Evolutionary conservation across 1,284 basidiomycete genomes (phyloP).

Genomic region (Phlebopus sp.): DNA sequence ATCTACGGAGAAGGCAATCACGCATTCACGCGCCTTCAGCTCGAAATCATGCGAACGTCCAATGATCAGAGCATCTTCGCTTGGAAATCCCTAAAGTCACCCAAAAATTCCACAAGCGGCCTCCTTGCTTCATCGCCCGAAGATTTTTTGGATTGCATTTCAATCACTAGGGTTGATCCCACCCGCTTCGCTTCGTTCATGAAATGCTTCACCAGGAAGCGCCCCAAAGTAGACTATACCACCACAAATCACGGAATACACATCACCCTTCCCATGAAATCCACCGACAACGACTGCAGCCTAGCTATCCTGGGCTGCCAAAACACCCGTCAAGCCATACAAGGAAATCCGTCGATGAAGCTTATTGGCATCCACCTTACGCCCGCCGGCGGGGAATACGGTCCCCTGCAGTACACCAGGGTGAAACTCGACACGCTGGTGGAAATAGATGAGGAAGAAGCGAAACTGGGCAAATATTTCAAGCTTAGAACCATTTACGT

Average conservation of each 20-base stretch:
- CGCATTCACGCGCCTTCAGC: constrained; percentile 10
- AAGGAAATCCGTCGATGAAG: not conserved
- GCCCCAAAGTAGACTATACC: not conserved
- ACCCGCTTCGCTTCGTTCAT: not conserved
- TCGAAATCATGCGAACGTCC: constrained; percentile 9
- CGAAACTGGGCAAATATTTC: not conserved
- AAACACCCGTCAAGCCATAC: not conserved
- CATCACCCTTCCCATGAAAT: constrained; percentile 8
- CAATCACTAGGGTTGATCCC: not conserved
- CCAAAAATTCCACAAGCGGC: not conserved
- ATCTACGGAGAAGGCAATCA: constrained; percentile 11
- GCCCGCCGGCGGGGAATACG: not conserved
- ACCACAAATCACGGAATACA: constrained; percentile 4
- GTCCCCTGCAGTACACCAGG: not conserved
- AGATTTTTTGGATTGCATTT: not conserved
- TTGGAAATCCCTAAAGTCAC: constrained; percentile 2
- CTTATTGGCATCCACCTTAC: not conserved
- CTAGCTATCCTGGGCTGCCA: constrained; percentile 5
- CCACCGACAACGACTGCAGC: not conserved
- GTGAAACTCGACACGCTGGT: not conserved
- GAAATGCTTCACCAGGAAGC: not conserved
- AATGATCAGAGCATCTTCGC: constrained; percentile 11
- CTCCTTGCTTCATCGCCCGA: constrained; percentile 5
- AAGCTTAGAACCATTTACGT: not conserved
- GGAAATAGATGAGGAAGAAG: not conserved